Percentiles rank a stretch among this genome's conserved stretches.
Evolutionary conservation across 139 green algal genomes (phyloP).

Genomic region (Volvox africanus): DNA sequence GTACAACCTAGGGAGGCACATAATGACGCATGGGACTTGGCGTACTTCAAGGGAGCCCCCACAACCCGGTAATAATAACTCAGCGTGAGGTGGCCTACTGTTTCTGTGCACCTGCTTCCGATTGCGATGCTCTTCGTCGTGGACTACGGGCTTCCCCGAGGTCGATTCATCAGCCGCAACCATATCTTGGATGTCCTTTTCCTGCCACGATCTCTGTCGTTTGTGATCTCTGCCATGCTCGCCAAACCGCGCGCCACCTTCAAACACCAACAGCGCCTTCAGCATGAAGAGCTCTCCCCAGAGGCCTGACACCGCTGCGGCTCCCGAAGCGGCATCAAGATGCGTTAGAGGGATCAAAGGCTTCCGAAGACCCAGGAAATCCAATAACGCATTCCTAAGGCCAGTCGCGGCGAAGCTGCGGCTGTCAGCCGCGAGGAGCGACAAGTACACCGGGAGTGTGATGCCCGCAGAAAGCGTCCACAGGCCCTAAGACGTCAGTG

Average conservation of each 20-base stretch:
- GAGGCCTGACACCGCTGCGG: constrained; percentile 51
- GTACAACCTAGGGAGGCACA: too few relatives aligned
- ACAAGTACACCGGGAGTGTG: neutral
- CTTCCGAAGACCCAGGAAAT: neutral
- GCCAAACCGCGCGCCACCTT: neutral
- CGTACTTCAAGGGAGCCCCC: too few relatives aligned
- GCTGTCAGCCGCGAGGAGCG: constrained; percentile 11
- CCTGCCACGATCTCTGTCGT: too few relatives aligned
- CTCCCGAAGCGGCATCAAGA: constrained; percentile 55
- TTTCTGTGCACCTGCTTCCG: too few relatives aligned
- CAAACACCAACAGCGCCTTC: constrained; percentile 49
- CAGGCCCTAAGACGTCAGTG: neutral
- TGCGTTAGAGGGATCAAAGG: constrained; percentile 52
- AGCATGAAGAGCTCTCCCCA: constrained; percentile 61
- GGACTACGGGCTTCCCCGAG: too few relatives aligned
- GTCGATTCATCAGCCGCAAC: too few relatives aligned
- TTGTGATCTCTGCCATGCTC: too few relatives aligned
- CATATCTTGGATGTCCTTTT: too few relatives aligned
- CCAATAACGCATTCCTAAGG: neutral
- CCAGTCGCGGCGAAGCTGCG: neutral
- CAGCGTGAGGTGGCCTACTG: too few relatives aligned
- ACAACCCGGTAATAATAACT: too few relatives aligned
- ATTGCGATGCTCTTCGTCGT: too few relatives aligned
- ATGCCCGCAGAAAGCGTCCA: constrained; percentile 1
- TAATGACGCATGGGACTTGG: too few relatives aligned